phyloP scores from a whole-genome alignment of 1,284 basidiomycete species.

The Kwoniella shivajii region DNA sequence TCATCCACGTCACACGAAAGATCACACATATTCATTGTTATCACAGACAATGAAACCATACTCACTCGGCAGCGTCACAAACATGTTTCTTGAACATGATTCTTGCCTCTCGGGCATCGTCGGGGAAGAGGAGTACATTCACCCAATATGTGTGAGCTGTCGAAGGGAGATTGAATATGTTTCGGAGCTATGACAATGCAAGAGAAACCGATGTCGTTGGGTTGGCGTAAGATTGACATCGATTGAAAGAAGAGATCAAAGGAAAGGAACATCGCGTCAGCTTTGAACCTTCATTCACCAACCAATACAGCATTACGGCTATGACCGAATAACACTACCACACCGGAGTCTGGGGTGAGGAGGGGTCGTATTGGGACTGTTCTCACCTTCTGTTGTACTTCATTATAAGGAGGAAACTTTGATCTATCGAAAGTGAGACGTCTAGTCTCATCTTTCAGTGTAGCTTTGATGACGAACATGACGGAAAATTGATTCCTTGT shows the following conservation, averaged over 20 bases:
- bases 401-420: conserved; percentile 45
- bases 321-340: neutral
- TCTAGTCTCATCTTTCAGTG: conserved; percentile 52
- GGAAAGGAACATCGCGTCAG: too few relatives aligned
- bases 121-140: conserved; percentile 50
- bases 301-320: neutral
- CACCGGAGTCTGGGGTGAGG: neutral
- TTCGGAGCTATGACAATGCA: conserved; percentile 36
- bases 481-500: neutral
- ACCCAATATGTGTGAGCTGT: conserved; percentile 50
- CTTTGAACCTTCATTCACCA: too few relatives aligned
- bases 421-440: conserved; percentile 45
- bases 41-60: conserved; percentile 9
- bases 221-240: neutral
- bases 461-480: conserved; percentile 52
- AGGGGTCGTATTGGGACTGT: neutral
- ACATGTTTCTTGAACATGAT: conserved; percentile 55
- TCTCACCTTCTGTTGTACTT: conserved; percentile 51
- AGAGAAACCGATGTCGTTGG: neutral
- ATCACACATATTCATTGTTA: too few relatives aligned
- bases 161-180: conserved; percentile 48
- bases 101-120: conserved; percentile 42
- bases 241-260: too few relatives aligned
- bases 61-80: conserved; percentile 52
- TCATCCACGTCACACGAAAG: neutral